Base-by-base conservation (phyloP, 176 grass and related monocot genomes). In the Triticum urartu region DNA sequence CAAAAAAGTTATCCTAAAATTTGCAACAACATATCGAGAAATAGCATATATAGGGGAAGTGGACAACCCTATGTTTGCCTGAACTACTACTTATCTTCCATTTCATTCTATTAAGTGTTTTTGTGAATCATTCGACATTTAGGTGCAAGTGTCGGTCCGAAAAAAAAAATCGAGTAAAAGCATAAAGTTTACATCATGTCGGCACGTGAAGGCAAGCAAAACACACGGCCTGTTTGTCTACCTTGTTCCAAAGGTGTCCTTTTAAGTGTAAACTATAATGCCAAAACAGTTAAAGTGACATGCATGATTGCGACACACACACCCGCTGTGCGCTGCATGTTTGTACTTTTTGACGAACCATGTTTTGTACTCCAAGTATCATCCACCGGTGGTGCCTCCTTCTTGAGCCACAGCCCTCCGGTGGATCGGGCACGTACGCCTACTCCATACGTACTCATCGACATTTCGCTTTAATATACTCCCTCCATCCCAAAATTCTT, bases 351-450 rank as follows among this genome's bases (percentile, higher is more conserved):
- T 54, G 5, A 79, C 26, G 33, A 54, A 34, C 64, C 62, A 78
- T 68, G 61, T 54, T 68, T 79, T 86, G 1, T 42, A 79, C 75
- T 78, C 72, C 64, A 79, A 86, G 75, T 61, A 56, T 86, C 73
- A 60, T 68, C 17, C 0, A 60, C 14, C 48, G 14, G 5, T 5
- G 66, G 15, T 20, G 32, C 66, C 15, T 68, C 15, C 32, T 68
- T 35, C 34, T 7, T 36, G 14, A 62, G 20, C 59, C 21, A 2
- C 17, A 61, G 21, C 17, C 58, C 43, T 45, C 58, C 14, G 20
- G 9, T 61, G 7, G 25, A 48, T 48, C 45, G 3, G 12, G 40
- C 2, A 43, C 40, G 40, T 43, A 11, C 40, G 42, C 43, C 43
- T 48, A 4, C 45, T 14, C 14, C 45, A 5, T 48, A 48, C 40